Base-by-base conservation (phyloP, 306 rosid species). In the Mimosa pudica region DNA sequence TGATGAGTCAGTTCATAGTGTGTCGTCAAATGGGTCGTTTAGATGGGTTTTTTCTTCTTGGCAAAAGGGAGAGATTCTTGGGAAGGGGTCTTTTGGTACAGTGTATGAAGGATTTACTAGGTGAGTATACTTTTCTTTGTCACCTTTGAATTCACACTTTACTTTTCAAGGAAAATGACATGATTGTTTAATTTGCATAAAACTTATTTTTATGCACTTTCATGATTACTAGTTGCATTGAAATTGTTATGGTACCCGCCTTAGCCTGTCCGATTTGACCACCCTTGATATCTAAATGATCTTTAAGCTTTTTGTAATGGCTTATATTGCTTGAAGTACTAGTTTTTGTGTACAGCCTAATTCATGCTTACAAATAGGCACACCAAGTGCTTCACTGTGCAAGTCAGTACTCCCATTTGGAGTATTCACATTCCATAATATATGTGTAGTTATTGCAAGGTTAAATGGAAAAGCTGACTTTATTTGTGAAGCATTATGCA, bases 31-130 rank as follows among this genome's bases (percentile, higher is more conserved):
- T 49, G 89, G 73, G 5, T 84, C 74, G 74, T 79, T 86, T 9
- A 75, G 76, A 62, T 80, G 80, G 7, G 61, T 84, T 60, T 84
- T 90, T 82, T 79, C 88, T 2, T 85, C 90, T 4, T 90, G 94
- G 94, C 90, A 88, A 68, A 90, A 87, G 69, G 94, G 94, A 44
- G 87, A 79, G 6, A 24, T 87, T 58, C 71, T 90, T 52, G 94
- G 92, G 74, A 88, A 88, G 42, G 92, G 94, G 44, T 87, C 94
- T 2, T 90, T 80, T 76, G 92, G 94, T 32, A 88, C 87, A 0
- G 94, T 90, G 12, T 90, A 87, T 67, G 94, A 90, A 85, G 89
- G 92, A 70, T 85, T 75, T 51, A 85, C 91, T 0, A 90, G 84
- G 94, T 88, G 20, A 73, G 87, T 82, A 6, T 54, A 58, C 61